Conservation (phyloP, 345 rosid genomes). For the Populus pruinosa region DNA sequence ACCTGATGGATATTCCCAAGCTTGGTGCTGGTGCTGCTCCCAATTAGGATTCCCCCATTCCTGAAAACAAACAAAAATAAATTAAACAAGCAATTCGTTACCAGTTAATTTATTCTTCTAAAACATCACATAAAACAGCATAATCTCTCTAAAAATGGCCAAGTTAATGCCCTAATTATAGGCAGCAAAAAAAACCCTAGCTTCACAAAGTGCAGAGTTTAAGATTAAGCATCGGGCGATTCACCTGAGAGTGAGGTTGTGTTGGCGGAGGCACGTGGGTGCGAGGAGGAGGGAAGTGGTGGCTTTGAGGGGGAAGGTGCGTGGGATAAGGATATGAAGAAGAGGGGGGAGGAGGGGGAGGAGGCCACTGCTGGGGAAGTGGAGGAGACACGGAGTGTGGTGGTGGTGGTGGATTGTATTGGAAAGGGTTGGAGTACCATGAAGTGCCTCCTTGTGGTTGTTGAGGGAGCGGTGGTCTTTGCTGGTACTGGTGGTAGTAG, state of each 20-base stretch:
- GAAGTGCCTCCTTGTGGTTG: conserved; percentile 17
- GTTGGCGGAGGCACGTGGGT: conserved; percentile 15
- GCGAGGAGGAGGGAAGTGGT: conserved; percentile 43
- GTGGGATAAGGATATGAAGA: conserved; percentile 28
- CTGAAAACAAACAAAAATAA: conserved; percentile 29
- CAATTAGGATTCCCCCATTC: conserved; percentile 71
- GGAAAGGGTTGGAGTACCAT: conserved; percentile 18
- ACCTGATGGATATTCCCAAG: conserved; percentile 48
- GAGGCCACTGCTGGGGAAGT: conserved; percentile 51
- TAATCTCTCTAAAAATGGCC: too few species aligned
- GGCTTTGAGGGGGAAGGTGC: conserved; percentile 30
- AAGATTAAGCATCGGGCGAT: conserved; percentile 31
- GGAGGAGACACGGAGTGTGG: conserved; percentile 51
- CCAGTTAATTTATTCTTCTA: not conserved
- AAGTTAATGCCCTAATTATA: too few species aligned
- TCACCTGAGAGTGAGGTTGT: conserved; percentile 38
- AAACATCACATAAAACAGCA: not conserved
- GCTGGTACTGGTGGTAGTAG: conserved; percentile 20
- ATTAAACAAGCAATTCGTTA: not conserved
- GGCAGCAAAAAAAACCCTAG: not conserved
- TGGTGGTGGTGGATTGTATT: conserved; percentile 33
- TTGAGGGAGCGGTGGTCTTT: conserved; percentile 18
- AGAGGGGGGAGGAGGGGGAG: conserved; percentile 33
- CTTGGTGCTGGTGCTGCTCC: conserved; percentile 70
- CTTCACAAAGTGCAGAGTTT: not conserved